Percentiles rank a stretch among this genome's conserved stretches.
phyloP scores from a whole-genome alignment of 2,329 filamentous ascomycete genomes.

The Trichophyton mentagrophytes region DNA sequence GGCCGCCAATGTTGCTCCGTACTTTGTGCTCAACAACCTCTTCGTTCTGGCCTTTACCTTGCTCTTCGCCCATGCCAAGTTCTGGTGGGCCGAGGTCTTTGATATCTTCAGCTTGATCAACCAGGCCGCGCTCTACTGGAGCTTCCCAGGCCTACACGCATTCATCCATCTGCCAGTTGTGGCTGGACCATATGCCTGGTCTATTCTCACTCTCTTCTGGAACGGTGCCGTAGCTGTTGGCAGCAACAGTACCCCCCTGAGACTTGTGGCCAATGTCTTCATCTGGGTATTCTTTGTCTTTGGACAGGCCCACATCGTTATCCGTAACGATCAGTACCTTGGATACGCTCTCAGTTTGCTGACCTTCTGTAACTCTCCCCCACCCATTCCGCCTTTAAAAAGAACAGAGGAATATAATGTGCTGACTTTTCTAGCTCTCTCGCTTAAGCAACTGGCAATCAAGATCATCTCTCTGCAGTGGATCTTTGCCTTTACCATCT shows the following conservation, averaged over 20 bases:
- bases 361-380: conserved; percentile 46
- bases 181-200: conserved; percentile 71
- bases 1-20: conserved; percentile 64
- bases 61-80: conserved; percentile 65
- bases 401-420: too few relatives aligned
- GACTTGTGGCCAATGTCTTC: conserved; percentile 73
- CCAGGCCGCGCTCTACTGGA: conserved; percentile 65
- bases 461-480: conserved; percentile 71
- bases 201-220: conserved; percentile 77
- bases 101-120: conserved; percentile 73
- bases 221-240: conserved; percentile 74
- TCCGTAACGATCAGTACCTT: conserved; percentile 64
- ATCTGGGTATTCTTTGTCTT: conserved; percentile 73
- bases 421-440: conserved; percentile 41
- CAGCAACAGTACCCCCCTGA: conserved; percentile 51
- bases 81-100: conserved; percentile 62
- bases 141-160: conserved; percentile 56
- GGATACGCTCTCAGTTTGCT: conserved; percentile 67
- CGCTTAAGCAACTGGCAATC: conserved; percentile 61
- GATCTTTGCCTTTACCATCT: conserved; percentile 83
- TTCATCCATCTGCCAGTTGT: conserved; percentile 66
- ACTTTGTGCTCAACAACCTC: conserved; percentile 79
- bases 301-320: conserved; percentile 60
- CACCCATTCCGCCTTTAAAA: not conserved
- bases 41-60: conserved; percentile 71